A percentile compares a stretch with the other conserved stretches of the same genome.
Conservation (phyloP, 2,329 filamentous ascomycete genomes). For the Fulvia fulva region DNA sequence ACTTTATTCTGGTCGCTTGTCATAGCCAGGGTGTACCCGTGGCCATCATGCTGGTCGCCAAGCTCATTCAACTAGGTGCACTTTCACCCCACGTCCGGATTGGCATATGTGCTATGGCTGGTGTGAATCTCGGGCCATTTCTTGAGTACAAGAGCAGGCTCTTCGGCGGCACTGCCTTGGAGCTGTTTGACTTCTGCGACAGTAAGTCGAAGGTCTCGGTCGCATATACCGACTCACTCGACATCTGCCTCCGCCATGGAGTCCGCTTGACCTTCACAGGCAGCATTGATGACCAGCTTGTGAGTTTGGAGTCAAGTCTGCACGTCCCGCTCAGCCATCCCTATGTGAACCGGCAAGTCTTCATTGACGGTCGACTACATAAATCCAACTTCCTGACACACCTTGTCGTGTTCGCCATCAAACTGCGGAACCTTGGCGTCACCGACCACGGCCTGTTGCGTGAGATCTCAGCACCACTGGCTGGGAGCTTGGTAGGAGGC, state of each 20-base stretch:
- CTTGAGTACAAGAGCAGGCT: constrained; percentile 86
- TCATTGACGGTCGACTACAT: constrained; percentile 88
- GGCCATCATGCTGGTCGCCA: constrained; percentile 84
- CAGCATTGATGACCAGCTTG: constrained; percentile 94
- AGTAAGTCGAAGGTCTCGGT: constrained; percentile 76
- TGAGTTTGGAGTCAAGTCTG: constrained; percentile 87
- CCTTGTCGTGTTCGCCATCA: constrained; percentile 87
- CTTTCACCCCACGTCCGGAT: constrained; percentile 67
- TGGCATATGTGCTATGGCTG: constrained; percentile 84
- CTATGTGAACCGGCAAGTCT: constrained; percentile 92
- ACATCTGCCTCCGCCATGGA: constrained; percentile 70
- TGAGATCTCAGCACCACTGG: constrained; percentile 81
- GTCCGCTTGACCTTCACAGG: constrained; percentile 83
- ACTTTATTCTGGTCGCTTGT: constrained; percentile 87
- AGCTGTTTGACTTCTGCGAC: constrained; percentile 90
- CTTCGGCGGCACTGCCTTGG: constrained; percentile 84
- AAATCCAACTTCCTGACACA: constrained; percentile 91
- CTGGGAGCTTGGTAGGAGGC: constrained; percentile 84
- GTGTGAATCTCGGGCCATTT: constrained; percentile 90
- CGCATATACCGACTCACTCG: constrained; percentile 72
- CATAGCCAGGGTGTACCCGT: constrained; percentile 97
- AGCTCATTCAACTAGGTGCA: constrained; percentile 85
- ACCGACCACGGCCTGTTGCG: constrained; percentile 90
- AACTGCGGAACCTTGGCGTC: constrained; percentile 87
- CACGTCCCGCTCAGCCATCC: constrained; percentile 84